Base-by-base conservation (phyloP, 306 rosid species). In the Quercus alba region DNA sequence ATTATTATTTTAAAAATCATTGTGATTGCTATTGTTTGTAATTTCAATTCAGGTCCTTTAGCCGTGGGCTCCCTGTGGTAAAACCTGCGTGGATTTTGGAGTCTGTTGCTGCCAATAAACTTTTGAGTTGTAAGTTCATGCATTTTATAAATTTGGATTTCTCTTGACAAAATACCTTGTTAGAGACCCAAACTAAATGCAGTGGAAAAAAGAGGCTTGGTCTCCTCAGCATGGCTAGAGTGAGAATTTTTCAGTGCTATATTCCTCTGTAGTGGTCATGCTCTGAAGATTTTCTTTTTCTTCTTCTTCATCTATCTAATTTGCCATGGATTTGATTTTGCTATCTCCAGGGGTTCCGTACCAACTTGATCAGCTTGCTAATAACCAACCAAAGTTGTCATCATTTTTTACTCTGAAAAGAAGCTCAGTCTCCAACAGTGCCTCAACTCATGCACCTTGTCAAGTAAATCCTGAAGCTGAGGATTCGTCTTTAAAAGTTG, bases 51-150 rank as follows among this genome's bases (percentile, higher is more conserved):
- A 94, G 99, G 87, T 85, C 93, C 81, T 94, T 94, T 86, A 94
- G 97, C 38, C 86, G 91, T 63, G 99, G 97, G 58, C 89, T 94
- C 30, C 99, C 99, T 0, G 91, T 94, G 26, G 97, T 94, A 70
- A 94, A 93, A 83, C 99, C 99, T 62, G 70, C 87, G 38, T 94
- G 99, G 99, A 82, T 94, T 81, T 88, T 93, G 76, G 97, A 94
- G 77, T 94, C 99, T 9, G 86, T 93, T 83, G 87, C 94, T 58
- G 89, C 97, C 41, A 86, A 87, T 78, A 90, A 85, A 75, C 97
- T 93, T 62, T 87, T 94, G 85, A 91, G 89, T 78, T 93, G 98
- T 94, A 92, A 86, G 97, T 79, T 76, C 17, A 58, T 72, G 62
- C 77, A 26, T 52, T 74, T 78, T 75, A 3, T 77, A 76, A 54